These are phyloP conservation scores for Diplodia corticola DNA, from an alignment of 2,329 filamentous ascomycete species.

Conservation along the genomic window DNA sequence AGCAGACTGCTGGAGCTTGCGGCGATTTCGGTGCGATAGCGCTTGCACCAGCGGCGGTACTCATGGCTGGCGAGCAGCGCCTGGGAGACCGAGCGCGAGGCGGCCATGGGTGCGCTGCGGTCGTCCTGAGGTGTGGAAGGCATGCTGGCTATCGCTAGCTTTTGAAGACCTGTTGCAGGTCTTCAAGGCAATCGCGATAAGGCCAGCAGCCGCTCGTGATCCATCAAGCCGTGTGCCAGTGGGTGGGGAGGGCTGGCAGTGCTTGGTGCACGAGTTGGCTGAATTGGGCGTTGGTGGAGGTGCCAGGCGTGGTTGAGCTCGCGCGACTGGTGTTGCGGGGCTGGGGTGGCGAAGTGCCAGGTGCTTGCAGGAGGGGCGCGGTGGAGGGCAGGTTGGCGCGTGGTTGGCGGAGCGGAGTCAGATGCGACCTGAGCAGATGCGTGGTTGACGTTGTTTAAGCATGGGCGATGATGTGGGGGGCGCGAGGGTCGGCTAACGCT, in stretches of 20 bases:
- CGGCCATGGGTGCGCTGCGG: slow-evolving; percentile 36
- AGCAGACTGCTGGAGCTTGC: slow-evolving; percentile 75
- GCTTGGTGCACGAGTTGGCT: slow-evolving; percentile 1
- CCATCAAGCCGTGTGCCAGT: slow-evolving; percentile 50
- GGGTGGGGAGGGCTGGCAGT: not conserved
- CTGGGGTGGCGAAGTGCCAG: slow-evolving; percentile 18
- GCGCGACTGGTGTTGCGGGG: slow-evolving; percentile 18
- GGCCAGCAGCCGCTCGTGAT: slow-evolving; percentile 52
- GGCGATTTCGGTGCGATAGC: slow-evolving; percentile 77
- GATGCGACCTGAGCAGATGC: slow-evolving; percentile 15
- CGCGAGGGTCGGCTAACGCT: slow-evolving; percentile 18
- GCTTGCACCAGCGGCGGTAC: slow-evolving; percentile 62
- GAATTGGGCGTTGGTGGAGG: slow-evolving; percentile 17
- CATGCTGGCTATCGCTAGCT: slow-evolving; percentile 50
- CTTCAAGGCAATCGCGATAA: slow-evolving; percentile 63
- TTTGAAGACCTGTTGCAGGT: slow-evolving; percentile 54
- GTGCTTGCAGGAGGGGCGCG: not conserved
- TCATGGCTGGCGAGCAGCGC: slow-evolving; percentile 13
- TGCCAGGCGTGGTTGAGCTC: slow-evolving; percentile 1
- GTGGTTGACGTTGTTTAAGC: slow-evolving; percentile 23
- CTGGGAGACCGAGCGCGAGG: slow-evolving; percentile 12
- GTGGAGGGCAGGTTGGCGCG: not conserved
- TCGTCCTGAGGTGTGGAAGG: slow-evolving; percentile 44
- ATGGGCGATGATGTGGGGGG: slow-evolving; percentile 23
- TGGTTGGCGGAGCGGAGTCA: slow-evolving; percentile 11